Conservation (phyloP, 1,139 yeast genomes). For the Waltiozyma solani region DNA sequence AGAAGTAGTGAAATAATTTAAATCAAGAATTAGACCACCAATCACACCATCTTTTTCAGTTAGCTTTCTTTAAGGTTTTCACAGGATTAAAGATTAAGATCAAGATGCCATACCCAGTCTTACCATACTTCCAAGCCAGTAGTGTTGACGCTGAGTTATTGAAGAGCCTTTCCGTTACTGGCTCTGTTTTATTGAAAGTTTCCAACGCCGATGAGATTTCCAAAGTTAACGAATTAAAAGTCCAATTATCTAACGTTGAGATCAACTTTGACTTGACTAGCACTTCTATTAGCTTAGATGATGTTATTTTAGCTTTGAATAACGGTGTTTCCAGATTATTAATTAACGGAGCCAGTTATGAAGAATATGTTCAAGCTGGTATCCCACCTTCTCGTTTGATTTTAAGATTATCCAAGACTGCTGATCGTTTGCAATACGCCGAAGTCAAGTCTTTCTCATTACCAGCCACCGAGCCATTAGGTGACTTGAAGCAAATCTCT, state of each 20-base stretch:
- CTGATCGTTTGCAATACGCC: conserved; percentile 7
- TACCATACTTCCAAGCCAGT: conserved; percentile 8
- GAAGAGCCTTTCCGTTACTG: conserved; percentile 14
- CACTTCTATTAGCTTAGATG: conserved; percentile 29
- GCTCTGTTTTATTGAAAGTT: conserved; percentile 13
- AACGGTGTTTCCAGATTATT: conserved; percentile 52
- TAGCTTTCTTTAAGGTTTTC: too few relatives aligned
- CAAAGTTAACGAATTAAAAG: conserved; percentile 5
- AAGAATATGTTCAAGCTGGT: conserved; percentile 34
- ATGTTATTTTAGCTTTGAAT: conserved; percentile 48
- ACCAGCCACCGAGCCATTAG: conserved; percentile 17
- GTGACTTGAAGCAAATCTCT: conserved; percentile 16
- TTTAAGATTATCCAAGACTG: conserved; percentile 6
- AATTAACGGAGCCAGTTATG: conserved; percentile 28
- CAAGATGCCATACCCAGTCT: conserved; percentile 19
- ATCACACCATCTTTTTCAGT: too few relatives aligned
- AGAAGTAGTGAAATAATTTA: too few relatives aligned
- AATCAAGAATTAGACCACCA: too few relatives aligned
- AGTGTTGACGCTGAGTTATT: conserved; percentile 3
- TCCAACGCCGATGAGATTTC: conserved; percentile 10
- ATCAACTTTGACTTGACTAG: conserved; percentile 9
- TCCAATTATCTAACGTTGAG: conserved; percentile 6
- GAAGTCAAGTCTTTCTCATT: conserved; percentile 16
- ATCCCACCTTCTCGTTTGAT: conserved; percentile 36
- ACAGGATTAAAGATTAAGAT: too few relatives aligned